Evolutionary conservation across 805 yeast genomes (phyloP).

Genomic region (Candida ulmi): DNA sequence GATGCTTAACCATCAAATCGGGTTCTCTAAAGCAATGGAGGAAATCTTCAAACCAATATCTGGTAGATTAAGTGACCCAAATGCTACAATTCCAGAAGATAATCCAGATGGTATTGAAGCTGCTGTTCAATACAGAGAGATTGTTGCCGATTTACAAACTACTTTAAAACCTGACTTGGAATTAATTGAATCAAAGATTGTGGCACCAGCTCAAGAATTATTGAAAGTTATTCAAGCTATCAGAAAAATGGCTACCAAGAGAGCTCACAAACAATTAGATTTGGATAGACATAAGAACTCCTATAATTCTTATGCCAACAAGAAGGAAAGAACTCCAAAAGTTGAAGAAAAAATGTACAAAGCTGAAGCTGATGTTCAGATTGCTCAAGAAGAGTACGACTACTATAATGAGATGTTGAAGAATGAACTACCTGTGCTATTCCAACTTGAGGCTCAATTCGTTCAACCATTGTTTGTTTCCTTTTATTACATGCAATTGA

Average conservation of each 20-base stretch:
- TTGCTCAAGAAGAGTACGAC: constrained; percentile 93
- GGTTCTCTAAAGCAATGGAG: constrained; percentile 91
- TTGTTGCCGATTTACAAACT: constrained; percentile 80
- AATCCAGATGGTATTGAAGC: constrained; percentile 97
- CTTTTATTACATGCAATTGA: constrained; percentile 95
- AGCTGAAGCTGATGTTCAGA: constrained; percentile 82
- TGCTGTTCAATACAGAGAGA: constrained; percentile 82
- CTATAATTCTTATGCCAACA: constrained; percentile 67
- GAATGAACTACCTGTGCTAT: constrained; percentile 81
- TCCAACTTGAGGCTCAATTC: constrained; percentile 84
- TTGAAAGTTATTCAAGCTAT: constrained; percentile 75
- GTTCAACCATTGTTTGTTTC: constrained; percentile 91
- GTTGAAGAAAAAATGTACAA: constrained; percentile 88
- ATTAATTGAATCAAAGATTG: constrained; percentile 83
- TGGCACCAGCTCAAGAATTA: constrained; percentile 87
- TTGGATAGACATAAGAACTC: constrained; percentile 77
- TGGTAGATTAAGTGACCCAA: constrained; percentile 88
- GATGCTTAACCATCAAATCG: constrained; percentile 89
- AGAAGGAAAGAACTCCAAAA: constrained; percentile 78
- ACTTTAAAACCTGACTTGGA: constrained; percentile 89
- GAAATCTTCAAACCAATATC: constrained; percentile 95
- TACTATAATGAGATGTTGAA: constrained; percentile 94
- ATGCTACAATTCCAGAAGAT: constrained; percentile 80
- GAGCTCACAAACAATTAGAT: constrained; percentile 93
- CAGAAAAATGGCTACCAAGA: constrained; percentile 90